Evolutionary conservation across 208 protist species (phyloP), one percentile per base, ranked within the genome.

Genomic region (Trypanosoma melophagium): DNA sequence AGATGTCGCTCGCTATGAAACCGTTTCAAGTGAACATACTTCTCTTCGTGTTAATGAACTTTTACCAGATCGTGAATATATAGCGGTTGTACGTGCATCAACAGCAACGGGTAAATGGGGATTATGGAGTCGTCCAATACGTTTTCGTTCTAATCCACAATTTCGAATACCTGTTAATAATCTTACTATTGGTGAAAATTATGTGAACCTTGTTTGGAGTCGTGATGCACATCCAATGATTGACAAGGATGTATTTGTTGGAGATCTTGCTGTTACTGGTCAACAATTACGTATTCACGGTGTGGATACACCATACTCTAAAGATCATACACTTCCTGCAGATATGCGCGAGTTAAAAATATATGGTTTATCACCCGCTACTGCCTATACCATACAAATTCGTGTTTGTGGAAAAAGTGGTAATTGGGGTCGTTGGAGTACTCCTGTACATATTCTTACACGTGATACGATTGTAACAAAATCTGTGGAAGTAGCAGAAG

Each of bases 111-210:
- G 90, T 16, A 83, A 83, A 56, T 95, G 89, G 89, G 93, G 93
- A 38, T 76, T 96, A 55, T 97, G 93, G 90, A 95, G 90, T 77
- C 54, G 41, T 5, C 87, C 90, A 44, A 28, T 92, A n/a, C 80
- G 69, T 56, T 97, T 97, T 69, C 86, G 89, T 68, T 93, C 93
- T 19, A 95, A 92, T 61, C 54, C 89, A 25, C 90, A 92, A 69
- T 95, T 95, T 66, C 72, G 81, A 52, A 90, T 97, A 60, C 90
- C 93, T 13, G 81, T 92, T 17, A 81, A 90, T 52, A 83, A 93
- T 56, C 84, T 96, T 28, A 91, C 70, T 56, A 91, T 96, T 67
- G 93, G 93, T n/a, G 93, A 97, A 75, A 97, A 97, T 76, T 97
- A 97, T 77, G 87, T 96, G 22, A 79, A 81, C 56, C 72, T 97